These are phyloP conservation scores for Ormosia emarginata DNA, from an alignment of 306 rosid genomes.

Conservation along the genomic window DNA sequence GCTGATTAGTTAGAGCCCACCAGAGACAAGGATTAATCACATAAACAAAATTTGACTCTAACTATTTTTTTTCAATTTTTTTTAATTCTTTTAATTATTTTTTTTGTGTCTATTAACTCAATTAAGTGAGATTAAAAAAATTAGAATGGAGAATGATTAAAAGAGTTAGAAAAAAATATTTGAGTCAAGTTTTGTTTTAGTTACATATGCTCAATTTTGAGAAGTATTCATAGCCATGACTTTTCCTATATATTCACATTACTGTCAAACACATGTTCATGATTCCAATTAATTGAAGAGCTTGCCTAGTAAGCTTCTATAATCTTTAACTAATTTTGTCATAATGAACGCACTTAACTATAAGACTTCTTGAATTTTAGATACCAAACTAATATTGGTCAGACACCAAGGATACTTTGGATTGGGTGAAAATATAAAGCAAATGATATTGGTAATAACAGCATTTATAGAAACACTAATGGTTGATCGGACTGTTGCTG, in stretches of 20 bases:
- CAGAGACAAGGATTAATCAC: background rate
- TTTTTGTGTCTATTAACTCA: too few relatives aligned
- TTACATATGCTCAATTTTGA: conserved; percentile 17
- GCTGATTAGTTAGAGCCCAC: conserved; percentile 36
- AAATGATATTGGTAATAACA: background rate
- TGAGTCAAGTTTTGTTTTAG: too few relatives aligned
- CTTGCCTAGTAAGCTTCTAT: conserved; percentile 17
- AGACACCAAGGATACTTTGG: background rate
- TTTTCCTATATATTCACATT: conserved; percentile 8
- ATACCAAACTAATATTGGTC: background rate
- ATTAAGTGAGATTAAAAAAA: too few relatives aligned
- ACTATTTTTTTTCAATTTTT: too few relatives aligned
- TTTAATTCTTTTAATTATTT: too few relatives aligned
- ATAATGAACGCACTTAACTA: background rate
- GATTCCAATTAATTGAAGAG: conserved; percentile 3
- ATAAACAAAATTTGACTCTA: too few relatives aligned
- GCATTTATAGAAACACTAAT: background rate
- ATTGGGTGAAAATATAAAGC: background rate
- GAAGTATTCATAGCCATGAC: background rate
- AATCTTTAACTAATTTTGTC: conserved; percentile 8
- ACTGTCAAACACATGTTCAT: conserved; percentile 8
- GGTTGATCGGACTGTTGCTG: background rate
- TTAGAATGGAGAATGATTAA: too few relatives aligned
- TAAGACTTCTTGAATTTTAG: background rate
- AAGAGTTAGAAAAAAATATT: too few relatives aligned